Conservation (phyloP, 148 eudicot species). For the Chenopodium album region DNA sequence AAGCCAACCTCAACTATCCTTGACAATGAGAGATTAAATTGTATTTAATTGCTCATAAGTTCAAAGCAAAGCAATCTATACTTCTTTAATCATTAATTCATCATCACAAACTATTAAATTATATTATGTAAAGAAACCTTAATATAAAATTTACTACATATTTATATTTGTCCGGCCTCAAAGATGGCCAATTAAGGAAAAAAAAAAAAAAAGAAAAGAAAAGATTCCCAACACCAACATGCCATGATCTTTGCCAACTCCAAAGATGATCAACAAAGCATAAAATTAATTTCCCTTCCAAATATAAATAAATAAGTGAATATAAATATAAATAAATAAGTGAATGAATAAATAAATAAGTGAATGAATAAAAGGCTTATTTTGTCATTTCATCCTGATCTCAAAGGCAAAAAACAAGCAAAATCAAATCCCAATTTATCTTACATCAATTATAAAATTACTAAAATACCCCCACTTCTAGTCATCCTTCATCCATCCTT, state of each 20-base stretch:
- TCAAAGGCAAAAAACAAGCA: neutral
- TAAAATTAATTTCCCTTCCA: neutral
- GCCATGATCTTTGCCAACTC: slow-evolving; percentile 24
- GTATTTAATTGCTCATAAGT: neutral
- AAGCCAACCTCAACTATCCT: too few relatives aligned
- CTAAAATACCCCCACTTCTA: slow-evolving; percentile 23
- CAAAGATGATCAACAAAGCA: slow-evolving; percentile 5
- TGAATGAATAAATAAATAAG: neutral
- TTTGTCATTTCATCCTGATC: neutral
- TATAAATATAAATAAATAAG: neutral
- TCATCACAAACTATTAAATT: neutral
- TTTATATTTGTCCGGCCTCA: slow-evolving; percentile 1
- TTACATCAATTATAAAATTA: neutral
- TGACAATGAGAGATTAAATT: neutral
- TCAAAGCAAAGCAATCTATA: neutral
- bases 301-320: neutral
- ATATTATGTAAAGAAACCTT: neutral
- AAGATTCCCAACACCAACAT: slow-evolving; percentile 11
- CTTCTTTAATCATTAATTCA: neutral
- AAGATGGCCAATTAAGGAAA: neutral
- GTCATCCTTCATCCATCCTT: slow-evolving; percentile 16
- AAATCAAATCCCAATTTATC: neutral
- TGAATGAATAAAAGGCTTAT: neutral
- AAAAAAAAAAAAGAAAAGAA: neutral
- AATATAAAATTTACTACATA: neutral